Evolutionary conservation across 2,329 filamentous ascomycete genomes (phyloP), one percentile per base, ranked within the genome.

Genomic region (Plectosphaerella plurivora): DNA sequence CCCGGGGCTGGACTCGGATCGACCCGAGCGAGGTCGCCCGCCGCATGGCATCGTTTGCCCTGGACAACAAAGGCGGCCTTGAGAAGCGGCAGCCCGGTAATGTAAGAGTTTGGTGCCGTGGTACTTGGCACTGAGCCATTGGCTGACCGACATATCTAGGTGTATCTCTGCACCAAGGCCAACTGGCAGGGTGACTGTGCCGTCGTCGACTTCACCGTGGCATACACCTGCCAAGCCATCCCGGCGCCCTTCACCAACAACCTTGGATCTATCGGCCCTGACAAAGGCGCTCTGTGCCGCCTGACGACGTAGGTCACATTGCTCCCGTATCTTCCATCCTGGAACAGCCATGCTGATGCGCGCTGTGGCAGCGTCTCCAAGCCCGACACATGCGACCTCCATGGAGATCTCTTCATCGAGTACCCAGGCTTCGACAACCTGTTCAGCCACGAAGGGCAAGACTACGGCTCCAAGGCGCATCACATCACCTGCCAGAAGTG

Each of bases 351-450:
- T 50, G 15, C 22, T 44, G 4, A 41, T 41, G 44, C 35, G 16
- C 18, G 46, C 12, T 3, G 3, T 25, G 22, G 11, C 42, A 51
- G 49, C 4, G 33, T 51, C 16, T 45, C 49, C 16, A 39, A 22
- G 16, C 10, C 33, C 11, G 16, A 33, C n/a, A 25, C 15, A 18
- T 51, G 49, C 42, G 42, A 51, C 24, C 25, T 24, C 12, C 49
- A 51, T 42, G 49, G 49, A 3, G 49, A 51, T 18, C 41, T 51
- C 16, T 46, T 45, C 20, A 20, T 51, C 28, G 49, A 51, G 28
- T 37, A 37, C 33, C 49, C 49, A 15, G 49, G 49, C 4, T 14
- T 45, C 3, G 15, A n/a, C 4, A 18, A 51, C 18, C 18, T 51
- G 18, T 46, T 45, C 18, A 15, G 35, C 33, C 36, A 36, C 25